phyloP scores from a whole-genome alignment of 371 early-diverging fungal genomes.

The Ordospora colligata region DNA sequence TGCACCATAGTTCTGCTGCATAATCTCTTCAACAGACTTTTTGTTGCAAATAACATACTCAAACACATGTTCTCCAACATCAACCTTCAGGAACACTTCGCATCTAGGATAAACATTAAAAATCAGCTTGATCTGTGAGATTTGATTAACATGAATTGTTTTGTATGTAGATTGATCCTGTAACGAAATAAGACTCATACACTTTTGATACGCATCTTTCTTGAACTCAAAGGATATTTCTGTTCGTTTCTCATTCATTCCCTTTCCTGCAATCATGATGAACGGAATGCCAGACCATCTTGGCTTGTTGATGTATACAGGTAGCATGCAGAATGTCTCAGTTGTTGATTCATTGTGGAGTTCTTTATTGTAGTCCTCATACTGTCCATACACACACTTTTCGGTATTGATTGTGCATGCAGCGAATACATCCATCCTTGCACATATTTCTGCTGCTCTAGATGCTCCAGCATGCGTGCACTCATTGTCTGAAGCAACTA shows the following conservation, averaged over 20 bases:
- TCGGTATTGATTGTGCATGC: not conserved
- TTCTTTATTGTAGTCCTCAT: conserved; percentile 46
- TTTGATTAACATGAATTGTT: not conserved
- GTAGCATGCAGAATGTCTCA: conserved; percentile 48
- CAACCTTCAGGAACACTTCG: conserved; percentile 28
- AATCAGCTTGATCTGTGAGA: not conserved
- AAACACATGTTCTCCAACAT: not conserved
- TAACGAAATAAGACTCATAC: not conserved
- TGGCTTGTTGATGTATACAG: not conserved
- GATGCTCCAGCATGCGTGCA: not conserved
- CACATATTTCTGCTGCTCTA: not conserved
- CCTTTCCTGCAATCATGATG: conserved; percentile 54
- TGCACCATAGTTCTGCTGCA: conserved; percentile 17
- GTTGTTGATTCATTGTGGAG: conserved; percentile 34
- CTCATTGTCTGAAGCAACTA: conserved; percentile 68
- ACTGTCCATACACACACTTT: conserved; percentile 50
- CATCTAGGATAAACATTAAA: conserved; percentile 30
- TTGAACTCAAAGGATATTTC: conserved; percentile 36
- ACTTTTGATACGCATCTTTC: not conserved
- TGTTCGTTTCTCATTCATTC: conserved; percentile 50
- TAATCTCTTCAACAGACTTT: not conserved
- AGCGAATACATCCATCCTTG: conserved; percentile 9
- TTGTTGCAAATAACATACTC: not conserved
- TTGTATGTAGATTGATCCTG: not conserved
- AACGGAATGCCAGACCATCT: conserved; percentile 47